Conservation (phyloP, 345 rosid species). For the Schrenkiella parvula region DNA sequence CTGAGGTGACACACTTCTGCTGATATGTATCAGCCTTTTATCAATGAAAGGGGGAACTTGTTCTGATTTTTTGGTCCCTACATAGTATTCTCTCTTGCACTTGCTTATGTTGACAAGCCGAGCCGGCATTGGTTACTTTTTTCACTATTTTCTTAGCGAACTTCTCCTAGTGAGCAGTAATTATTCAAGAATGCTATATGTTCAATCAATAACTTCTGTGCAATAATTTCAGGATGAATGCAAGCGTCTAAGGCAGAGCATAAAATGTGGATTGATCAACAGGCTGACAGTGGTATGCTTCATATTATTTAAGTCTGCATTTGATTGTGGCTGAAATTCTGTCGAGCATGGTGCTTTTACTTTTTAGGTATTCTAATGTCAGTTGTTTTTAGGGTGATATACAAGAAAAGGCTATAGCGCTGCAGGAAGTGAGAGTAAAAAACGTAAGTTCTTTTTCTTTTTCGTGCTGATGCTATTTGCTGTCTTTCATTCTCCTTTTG, state of each 20-base stretch:
- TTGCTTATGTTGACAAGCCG: constrained; percentile 16
- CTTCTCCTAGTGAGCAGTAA: not conserved
- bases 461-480: not conserved
- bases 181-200: constrained; percentile 2
- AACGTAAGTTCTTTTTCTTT: constrained; percentile 58
- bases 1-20: constrained; percentile 60
- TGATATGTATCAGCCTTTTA: not conserved
- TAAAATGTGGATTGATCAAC: constrained; percentile 86
- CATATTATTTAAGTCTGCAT: not conserved
- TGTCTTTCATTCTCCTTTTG: not conserved
- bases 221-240: constrained; percentile 81
- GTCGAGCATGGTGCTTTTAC: not conserved
- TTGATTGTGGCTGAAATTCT: not conserved
- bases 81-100: constrained; percentile 6
- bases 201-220: not conserved
- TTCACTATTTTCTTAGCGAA: not conserved
- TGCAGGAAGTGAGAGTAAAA: constrained; percentile 90
- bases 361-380: constrained; percentile 23
- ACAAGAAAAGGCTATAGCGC: constrained; percentile 85
- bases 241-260: constrained; percentile 96
- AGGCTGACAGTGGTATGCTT: constrained; percentile 81
- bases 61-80: not conserved
- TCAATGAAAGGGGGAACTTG: not conserved
- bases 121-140: not conserved
- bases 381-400: constrained; percentile 70